phyloP scores from a whole-genome alignment of 2,329 filamentous ascomycete species.

The Lachnellula hyalina region DNA sequence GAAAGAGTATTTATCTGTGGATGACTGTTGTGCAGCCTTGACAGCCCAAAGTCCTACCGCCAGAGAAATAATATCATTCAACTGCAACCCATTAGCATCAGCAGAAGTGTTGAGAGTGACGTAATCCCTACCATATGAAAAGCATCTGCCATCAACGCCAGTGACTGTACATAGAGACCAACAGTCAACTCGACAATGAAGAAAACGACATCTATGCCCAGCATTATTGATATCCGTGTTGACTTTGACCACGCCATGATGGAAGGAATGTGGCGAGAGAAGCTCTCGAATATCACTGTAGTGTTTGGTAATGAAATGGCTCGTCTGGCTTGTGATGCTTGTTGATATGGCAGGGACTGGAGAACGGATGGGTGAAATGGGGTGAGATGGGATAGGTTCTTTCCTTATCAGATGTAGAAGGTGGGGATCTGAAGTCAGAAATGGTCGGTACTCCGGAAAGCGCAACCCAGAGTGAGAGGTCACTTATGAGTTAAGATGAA shows the following conservation, averaged over 20 bases:
- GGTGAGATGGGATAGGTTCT: background rate
- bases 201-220: slow-evolving; percentile 83
- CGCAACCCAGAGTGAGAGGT: too few species aligned
- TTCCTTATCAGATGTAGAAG: background rate
- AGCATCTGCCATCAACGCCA: slow-evolving; percentile 91
- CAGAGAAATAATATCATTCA: slow-evolving; percentile 96
- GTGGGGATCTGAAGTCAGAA: background rate
- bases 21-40: slow-evolving; percentile 75
- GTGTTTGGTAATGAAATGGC: background rate
- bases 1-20: slow-evolving; percentile 90
- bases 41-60: slow-evolving; percentile 94
- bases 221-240: slow-evolving; percentile 85
- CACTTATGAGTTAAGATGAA: too few species aligned
- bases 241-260: slow-evolving; percentile 87
- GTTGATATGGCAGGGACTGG: too few species aligned
- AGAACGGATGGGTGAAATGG: background rate
- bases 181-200: slow-evolving; percentile 84
- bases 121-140: slow-evolving; percentile 79
- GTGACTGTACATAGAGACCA: slow-evolving; percentile 81
- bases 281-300: background rate
- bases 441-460: too few species aligned
- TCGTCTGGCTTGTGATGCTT: background rate
- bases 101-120: background rate
- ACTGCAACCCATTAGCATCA: slow-evolving; percentile 40
- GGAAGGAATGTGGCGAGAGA: slow-evolving; percentile 5